phyloP scores from a whole-genome alignment of 2,329 filamentous ascomycete genomes.

The Colletotrichum sp. region DNA sequence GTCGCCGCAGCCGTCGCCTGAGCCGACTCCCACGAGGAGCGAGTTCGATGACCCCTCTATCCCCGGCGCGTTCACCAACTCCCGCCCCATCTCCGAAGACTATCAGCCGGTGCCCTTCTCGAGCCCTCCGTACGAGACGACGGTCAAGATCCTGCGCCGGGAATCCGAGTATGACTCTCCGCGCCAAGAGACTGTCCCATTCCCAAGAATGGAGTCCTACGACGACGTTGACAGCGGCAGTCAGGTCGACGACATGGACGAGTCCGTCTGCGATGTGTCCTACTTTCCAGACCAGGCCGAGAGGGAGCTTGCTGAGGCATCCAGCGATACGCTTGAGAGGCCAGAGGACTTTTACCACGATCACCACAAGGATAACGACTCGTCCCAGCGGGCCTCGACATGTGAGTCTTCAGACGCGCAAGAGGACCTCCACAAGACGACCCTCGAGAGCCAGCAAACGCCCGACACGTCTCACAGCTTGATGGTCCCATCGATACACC shows the following conservation, averaged over 20 bases:
- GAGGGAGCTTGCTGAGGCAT: slow-evolving; percentile 41
- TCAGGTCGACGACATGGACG: slow-evolving; percentile 34
- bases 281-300: slow-evolving; percentile 35
- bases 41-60: slow-evolving; percentile 29
- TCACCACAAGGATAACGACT: slow-evolving; percentile 20
- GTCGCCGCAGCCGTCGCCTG: slow-evolving; percentile 25
- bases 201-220: slow-evolving; percentile 38
- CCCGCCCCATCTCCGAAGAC: slow-evolving; percentile 28
- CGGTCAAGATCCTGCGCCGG: slow-evolving; percentile 55
- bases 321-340: slow-evolving; percentile 35
- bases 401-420: slow-evolving; percentile 39
- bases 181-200: slow-evolving; percentile 31
- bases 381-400: slow-evolving; percentile 42
- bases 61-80: slow-evolving; percentile 32
- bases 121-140: slow-evolving; percentile 47
- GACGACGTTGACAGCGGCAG: slow-evolving; percentile 45
- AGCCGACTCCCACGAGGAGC: slow-evolving; percentile 29
- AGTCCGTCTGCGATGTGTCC: slow-evolving; percentile 25
- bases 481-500: slow-evolving; percentile 49
- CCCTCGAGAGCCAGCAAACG: slow-evolving; percentile 21
- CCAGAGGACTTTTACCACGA: slow-evolving; percentile 27
- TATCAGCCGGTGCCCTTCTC: slow-evolving; percentile 46
- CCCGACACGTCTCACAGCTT: slow-evolving; percentile 50
- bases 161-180: slow-evolving; percentile 40
- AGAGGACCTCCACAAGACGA: slow-evolving; percentile 15